Conservation (phyloP, 371 early-diverging fungal species). For the Mucor mucedo region DNA sequence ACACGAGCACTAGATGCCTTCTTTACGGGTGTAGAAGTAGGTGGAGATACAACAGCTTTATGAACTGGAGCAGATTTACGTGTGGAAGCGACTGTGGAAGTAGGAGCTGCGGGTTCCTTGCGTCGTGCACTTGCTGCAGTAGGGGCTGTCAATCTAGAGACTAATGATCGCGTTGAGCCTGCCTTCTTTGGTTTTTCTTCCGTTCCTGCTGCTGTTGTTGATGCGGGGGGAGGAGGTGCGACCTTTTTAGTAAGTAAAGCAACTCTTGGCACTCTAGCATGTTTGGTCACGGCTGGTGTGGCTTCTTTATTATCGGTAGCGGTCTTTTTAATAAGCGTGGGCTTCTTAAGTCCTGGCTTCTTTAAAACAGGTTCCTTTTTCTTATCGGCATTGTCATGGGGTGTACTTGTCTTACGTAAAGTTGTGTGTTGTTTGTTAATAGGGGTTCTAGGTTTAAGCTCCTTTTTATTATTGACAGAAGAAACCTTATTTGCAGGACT, state of each 20-base stretch:
- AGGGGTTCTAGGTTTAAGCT: constrained; percentile 20
- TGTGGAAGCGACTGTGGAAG: constrained; percentile 9
- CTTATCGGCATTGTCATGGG: constrained; percentile 7
- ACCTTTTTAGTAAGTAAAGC: constrained; percentile 24
- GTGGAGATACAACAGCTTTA: constrained; percentile 1
- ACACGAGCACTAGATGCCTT: background rate
- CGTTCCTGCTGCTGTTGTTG: constrained; percentile 6
- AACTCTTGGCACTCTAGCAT: constrained; percentile 17
- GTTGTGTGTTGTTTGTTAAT: background rate
- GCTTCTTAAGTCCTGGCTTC: constrained; percentile 12
- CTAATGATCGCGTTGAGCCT: constrained; percentile 20
- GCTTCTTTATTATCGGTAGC: background rate
- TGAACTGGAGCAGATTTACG: background rate
- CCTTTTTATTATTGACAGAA: constrained; percentile 12
- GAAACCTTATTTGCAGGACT: constrained; percentile 5
- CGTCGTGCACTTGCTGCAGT: constrained; percentile 30
- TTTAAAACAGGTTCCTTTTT: constrained; percentile 4
- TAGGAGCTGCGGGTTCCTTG: constrained; percentile 1
- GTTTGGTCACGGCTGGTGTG: background rate
- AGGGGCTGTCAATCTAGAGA: constrained; percentile 33
- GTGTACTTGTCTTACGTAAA: background rate
- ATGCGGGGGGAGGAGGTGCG: background rate
- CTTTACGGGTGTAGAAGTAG: constrained; percentile 7
- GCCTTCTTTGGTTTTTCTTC: constrained; percentile 26
- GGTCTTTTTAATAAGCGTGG: constrained; percentile 6